These are phyloP conservation scores for Austroboletus novae-zelandiae DNA, from an alignment of 1,284 basidiomycete species.

Conservation along the genomic window DNA sequence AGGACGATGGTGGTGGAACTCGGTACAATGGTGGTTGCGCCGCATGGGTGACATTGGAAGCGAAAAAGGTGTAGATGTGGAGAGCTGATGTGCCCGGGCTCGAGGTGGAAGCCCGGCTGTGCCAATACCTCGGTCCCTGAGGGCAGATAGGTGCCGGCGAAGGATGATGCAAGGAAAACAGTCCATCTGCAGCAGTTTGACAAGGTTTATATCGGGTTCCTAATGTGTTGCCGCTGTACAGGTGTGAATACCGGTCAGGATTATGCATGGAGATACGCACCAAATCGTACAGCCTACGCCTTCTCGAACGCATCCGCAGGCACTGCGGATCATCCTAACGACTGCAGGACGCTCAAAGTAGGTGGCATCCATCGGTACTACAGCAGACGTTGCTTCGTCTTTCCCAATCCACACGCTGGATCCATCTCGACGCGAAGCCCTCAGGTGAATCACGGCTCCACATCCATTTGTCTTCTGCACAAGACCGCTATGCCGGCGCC, in stretches of 20 bases:
- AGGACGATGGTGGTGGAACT: not conserved
- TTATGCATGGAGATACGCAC: constrained; percentile 35
- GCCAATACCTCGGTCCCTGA: constrained; percentile 48
- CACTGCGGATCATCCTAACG: constrained; percentile 48
- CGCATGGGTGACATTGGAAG: not conserved
- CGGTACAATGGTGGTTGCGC: constrained; percentile 13
- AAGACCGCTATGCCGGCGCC: constrained; percentile 9
- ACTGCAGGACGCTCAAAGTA: constrained; percentile 53
- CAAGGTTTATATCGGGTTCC: constrained; percentile 62
- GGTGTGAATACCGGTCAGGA: constrained; percentile 5
- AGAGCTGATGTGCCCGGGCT: constrained; percentile 22
- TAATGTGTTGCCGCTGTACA: constrained; percentile 55
- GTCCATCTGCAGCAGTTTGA: constrained; percentile 50
- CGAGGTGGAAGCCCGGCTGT: constrained; percentile 22
- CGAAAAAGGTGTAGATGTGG: constrained; percentile 41
- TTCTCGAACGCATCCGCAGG: constrained; percentile 63
- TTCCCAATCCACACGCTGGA: constrained; percentile 58
- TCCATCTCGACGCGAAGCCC: constrained; percentile 48
- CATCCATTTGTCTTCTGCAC: constrained; percentile 49
- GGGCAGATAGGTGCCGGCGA: constrained; percentile 36
- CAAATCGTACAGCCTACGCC: constrained; percentile 63
- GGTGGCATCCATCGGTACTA: constrained; percentile 47
- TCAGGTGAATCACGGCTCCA: constrained; percentile 54
- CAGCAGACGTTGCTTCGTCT: constrained; percentile 44
- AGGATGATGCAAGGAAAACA: constrained; percentile 35